Evolutionary conservation across 2,329 filamentous ascomycete species (phyloP).

Genomic region (Paracoccidioides brasiliensis): DNA sequence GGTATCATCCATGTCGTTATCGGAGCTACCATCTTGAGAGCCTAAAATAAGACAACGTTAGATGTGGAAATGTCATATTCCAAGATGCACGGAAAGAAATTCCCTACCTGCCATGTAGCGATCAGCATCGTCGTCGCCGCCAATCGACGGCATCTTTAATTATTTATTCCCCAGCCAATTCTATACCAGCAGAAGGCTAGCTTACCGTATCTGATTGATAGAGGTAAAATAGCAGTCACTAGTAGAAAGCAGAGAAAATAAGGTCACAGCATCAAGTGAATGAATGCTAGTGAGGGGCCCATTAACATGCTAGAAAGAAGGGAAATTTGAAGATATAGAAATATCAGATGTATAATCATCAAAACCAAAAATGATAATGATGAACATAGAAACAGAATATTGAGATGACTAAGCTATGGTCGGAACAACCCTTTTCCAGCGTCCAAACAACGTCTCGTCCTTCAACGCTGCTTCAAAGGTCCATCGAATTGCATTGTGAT

Average conservation of each 20-base stretch:
- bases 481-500: too few species aligned
- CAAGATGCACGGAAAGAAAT: not conserved
- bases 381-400: not conserved
- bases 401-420: not conserved
- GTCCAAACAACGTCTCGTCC: too few species aligned
- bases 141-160: constrained; percentile 19
- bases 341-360: not conserved
- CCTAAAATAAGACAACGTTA: constrained; percentile 17
- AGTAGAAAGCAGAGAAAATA: too few species aligned
- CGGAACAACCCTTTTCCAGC: not conserved
- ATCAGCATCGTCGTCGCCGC: constrained; percentile 29
- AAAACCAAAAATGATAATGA: not conserved
- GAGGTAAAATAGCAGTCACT: not conserved
- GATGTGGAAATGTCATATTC: not conserved
- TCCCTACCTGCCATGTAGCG: constrained; percentile 28
- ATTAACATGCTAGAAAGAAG: too few species aligned
- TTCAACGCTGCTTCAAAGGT: too few species aligned
- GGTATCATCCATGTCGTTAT: constrained; percentile 36
- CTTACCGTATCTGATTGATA: not conserved
- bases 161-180: not conserved
- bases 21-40: constrained; percentile 37
- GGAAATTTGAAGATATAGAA: not conserved
- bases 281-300: too few species aligned
- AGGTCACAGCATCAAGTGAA: too few species aligned
- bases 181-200: not conserved